phyloP scores from a whole-genome alignment of 106 monocot genomes.

The Phalaenopsis aphrodite region DNA sequence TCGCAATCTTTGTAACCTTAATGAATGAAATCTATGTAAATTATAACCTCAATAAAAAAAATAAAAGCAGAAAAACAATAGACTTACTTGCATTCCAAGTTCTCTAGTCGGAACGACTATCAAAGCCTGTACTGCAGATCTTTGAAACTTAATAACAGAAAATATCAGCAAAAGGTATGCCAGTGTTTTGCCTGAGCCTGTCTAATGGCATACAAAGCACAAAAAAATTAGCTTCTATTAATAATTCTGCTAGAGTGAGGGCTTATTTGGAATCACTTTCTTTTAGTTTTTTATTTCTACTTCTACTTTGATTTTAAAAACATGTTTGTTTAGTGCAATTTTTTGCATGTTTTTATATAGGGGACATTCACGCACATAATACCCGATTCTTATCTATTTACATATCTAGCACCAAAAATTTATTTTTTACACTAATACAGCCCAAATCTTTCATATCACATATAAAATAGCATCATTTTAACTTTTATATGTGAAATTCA shows the following conservation, averaged over 20 bases:
- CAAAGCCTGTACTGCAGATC: slow-evolving; percentile 83
- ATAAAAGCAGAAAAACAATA: neutral
- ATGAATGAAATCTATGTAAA: neutral
- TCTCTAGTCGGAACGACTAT: slow-evolving; percentile 95
- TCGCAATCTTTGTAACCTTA: slow-evolving; percentile 91
- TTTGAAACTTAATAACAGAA: slow-evolving; percentile 58
- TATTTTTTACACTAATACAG: no score
- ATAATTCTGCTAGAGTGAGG: neutral
- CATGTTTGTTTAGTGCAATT: no score
- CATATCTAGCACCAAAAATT: no score
- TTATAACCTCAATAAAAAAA: neutral
- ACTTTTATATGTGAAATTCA: no score
- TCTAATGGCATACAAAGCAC: slow-evolving; percentile 37
- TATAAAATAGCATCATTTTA: no score
- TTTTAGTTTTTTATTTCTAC: no score
- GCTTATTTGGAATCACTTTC: no score
- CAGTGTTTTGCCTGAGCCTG: slow-evolving; percentile 98
- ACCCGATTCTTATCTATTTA: no score
- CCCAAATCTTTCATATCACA: no score
- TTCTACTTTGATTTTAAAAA: no score
- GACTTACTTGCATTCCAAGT: slow-evolving; percentile 94
- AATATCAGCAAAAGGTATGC: slow-evolving; percentile 75
- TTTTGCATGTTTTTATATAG: no score
- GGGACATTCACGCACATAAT: no score
- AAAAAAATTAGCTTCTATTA: neutral